These are phyloP conservation scores for Clonostachys solani DNA, from an alignment of 2,329 filamentous ascomycete species.

Conservation along the genomic window DNA sequence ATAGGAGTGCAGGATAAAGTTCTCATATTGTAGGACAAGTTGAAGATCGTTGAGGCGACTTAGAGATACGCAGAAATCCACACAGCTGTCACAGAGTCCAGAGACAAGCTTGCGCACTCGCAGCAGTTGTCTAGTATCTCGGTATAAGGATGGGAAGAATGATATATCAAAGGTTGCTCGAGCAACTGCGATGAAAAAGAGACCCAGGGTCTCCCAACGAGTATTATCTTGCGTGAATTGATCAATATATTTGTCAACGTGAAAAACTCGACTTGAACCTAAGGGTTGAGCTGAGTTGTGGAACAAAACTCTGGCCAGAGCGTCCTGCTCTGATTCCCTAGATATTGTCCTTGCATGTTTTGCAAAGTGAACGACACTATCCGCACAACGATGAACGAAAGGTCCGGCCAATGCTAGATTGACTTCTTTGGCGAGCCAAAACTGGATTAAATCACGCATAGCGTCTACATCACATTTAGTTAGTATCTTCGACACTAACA, in stretches of 20 bases:
- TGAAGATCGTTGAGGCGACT: slow-evolving; percentile 36
- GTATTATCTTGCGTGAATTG: too few relatives aligned
- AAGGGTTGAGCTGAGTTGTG: slow-evolving; percentile 1
- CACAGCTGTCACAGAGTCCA: slow-evolving; percentile 10
- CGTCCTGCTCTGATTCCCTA: slow-evolving; percentile 4
- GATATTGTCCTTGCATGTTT: neutral
- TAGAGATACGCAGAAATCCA: slow-evolving; percentile 14
- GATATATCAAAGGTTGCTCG: slow-evolving; percentile 11
- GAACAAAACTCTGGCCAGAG: slow-evolving; percentile 1
- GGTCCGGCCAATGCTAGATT: slow-evolving; percentile 4
- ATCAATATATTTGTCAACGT: too few relatives aligned
- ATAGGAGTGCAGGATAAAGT: slow-evolving; percentile 35
- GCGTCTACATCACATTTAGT: slow-evolving; percentile 2
- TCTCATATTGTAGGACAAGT: slow-evolving; percentile 38
- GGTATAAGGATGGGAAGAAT: slow-evolving; percentile 4
- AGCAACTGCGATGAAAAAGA: slow-evolving; percentile 13
- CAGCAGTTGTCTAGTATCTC: slow-evolving; percentile 6
- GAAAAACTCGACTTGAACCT: neutral
- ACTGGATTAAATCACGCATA: neutral
- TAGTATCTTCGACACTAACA: neutral
- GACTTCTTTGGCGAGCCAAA: too few relatives aligned
- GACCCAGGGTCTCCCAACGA: slow-evolving; percentile 15
- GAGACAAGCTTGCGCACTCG: slow-evolving; percentile 7
- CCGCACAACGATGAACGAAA: slow-evolving; percentile 1
- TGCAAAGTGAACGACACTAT: too few relatives aligned